Conservation (phyloP, 805 yeast species). For the Isabelozyma gotoi region DNA sequence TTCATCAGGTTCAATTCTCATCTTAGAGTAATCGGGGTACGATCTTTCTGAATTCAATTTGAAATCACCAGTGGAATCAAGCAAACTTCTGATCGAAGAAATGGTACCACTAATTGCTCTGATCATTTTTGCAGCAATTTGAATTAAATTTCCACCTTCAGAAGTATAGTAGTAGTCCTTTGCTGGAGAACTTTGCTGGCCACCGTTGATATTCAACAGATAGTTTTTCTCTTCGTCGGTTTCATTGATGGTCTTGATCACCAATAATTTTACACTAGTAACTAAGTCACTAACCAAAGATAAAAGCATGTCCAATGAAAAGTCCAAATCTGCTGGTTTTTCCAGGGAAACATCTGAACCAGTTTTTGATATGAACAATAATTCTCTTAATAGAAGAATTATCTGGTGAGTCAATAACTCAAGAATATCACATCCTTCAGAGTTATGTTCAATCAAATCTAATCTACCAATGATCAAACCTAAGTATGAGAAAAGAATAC, state of each 20-base stretch:
- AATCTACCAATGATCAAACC: conserved; percentile 72
- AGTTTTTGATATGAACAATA: conserved; percentile 57
- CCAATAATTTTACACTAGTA: conserved; percentile 60
- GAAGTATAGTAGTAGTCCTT: conserved; percentile 53
- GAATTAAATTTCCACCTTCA: conserved; percentile 67
- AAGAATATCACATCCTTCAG: conserved; percentile 64
- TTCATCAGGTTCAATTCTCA: conserved; percentile 57
- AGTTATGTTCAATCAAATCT: conserved; percentile 74
- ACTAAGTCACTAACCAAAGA: conserved; percentile 66
- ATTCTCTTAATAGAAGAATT: conserved; percentile 61
- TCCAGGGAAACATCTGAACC: conserved; percentile 40
- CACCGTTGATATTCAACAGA: conserved; percentile 1
- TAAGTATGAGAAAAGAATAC: conserved; percentile 57
- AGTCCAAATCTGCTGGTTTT: conserved; percentile 44
- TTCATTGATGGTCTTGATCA: conserved; percentile 52
- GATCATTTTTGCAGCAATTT: conserved; percentile 60
- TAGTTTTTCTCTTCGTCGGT: conserved; percentile 30
- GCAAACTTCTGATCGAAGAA: conserved; percentile 48
- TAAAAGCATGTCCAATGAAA: conserved; percentile 55
- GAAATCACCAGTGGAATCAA: conserved; percentile 66
- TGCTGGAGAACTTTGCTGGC: conserved; percentile 4
- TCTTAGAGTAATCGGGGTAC: conserved; percentile 62
- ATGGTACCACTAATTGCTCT: conserved; percentile 51
- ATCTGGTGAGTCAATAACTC: conserved; percentile 70
- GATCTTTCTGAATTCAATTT: conserved; percentile 56